Evolutionary conservation across 345 rosid species (phyloP).

Genomic region (Linum trigynum): DNA sequence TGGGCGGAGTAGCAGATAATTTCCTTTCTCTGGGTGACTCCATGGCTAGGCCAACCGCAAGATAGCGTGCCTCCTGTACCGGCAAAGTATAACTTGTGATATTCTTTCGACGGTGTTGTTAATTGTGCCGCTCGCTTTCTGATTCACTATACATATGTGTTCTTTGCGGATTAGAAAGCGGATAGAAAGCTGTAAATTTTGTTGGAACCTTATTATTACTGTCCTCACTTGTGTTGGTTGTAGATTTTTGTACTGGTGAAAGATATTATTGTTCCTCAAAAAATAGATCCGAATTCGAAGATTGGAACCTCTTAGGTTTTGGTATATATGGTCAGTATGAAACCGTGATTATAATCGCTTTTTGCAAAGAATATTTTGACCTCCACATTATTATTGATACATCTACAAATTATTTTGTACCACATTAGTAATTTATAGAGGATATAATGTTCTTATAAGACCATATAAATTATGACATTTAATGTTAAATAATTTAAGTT

Average conservation of each 20-base stretch:
- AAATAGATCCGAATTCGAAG: too few species aligned
- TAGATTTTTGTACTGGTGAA: neutral
- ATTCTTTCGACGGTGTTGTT: neutral
- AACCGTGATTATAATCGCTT: too few species aligned
- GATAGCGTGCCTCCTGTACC: constrained; percentile 36
- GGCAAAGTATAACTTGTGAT: constrained; percentile 6
- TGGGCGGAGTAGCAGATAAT: constrained; percentile 40
- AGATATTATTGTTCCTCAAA: too few species aligned
- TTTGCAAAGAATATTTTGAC: too few species aligned
- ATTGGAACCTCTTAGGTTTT: too few species aligned
- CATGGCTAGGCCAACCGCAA: constrained; percentile 49
- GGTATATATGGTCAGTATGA: too few species aligned
- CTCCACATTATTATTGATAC: too few species aligned
- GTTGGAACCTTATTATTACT: neutral
- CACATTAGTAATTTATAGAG: too few species aligned
- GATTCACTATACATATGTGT: neutral
- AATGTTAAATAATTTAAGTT: too few species aligned
- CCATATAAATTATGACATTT: too few species aligned
- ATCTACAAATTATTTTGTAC: too few species aligned
- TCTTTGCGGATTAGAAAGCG: neutral
- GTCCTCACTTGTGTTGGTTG: neutral
- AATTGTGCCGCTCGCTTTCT: constrained; percentile 4
- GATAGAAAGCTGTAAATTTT: constrained; percentile 4
- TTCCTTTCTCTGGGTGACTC: constrained; percentile 54
- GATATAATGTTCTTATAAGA: too few species aligned